These are phyloP conservation scores for Fraxinus sp. DNA, from an alignment of 305 asterid genomes.

Conservation along the genomic window DNA sequence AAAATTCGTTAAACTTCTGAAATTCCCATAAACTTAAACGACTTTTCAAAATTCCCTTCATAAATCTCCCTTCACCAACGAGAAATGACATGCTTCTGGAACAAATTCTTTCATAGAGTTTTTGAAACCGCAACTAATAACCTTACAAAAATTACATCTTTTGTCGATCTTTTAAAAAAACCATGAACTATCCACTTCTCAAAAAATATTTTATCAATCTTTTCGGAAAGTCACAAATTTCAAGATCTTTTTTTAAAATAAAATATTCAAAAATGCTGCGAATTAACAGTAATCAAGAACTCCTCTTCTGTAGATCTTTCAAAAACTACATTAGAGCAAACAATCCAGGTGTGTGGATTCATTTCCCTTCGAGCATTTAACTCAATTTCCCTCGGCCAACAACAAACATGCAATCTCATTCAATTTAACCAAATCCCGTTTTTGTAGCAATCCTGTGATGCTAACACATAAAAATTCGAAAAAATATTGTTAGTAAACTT, in stretches of 20 bases:
- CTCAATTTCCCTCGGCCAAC: neutral
- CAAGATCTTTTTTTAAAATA: neutral
- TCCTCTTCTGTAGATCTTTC: constrained; percentile 11
- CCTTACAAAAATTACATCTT: neutral
- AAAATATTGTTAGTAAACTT: neutral
- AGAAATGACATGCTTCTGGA: neutral
- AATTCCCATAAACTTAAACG: neutral
- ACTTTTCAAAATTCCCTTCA: constrained; percentile 4
- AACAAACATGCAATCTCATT: constrained; percentile 5
- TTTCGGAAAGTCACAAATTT: neutral
- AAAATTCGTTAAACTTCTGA: neutral
- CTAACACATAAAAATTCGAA: constrained; percentile 1
- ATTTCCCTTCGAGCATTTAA: constrained; percentile 4
- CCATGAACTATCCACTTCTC: neutral
- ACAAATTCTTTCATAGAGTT: neutral
- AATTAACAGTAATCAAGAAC: constrained; percentile 3
- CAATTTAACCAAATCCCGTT: constrained; percentile 8
- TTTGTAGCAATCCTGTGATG: constrained; percentile 15
- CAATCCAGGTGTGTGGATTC: constrained; percentile 22
- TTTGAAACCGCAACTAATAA: neutral
- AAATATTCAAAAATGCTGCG: neutral
- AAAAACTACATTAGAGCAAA: constrained; percentile 2
- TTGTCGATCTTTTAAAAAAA: neutral
- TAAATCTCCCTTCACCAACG: neutral
- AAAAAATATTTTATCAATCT: neutral